These are phyloP conservation scores for Chenopodium formosanum DNA, from an alignment of 148 eudicot species.

Conservation along the genomic window DNA sequence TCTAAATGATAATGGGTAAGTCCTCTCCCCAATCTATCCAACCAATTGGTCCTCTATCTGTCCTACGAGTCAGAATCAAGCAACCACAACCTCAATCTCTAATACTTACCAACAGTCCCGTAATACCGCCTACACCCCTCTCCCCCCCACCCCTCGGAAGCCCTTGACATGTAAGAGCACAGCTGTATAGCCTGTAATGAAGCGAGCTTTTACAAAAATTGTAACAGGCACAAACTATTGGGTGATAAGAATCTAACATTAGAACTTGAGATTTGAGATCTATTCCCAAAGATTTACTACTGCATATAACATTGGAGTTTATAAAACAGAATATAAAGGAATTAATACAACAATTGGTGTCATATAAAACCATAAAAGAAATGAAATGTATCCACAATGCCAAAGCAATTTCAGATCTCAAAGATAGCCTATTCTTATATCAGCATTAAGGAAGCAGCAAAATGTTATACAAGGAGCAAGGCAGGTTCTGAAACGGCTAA, in stretches of 20 bases:
- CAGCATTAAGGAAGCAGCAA: conserved; percentile 22
- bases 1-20: not conserved
- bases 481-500: conserved; percentile 9
- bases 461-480: conserved; percentile 18
- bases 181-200: too few relatives aligned
- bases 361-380: not conserved
- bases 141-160: too few relatives aligned
- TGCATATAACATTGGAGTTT: not conserved
- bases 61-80: not conserved
- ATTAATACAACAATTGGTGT: not conserved
- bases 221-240: not conserved
- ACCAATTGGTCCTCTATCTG: too few relatives aligned
- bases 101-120: not conserved
- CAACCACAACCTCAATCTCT: not conserved
- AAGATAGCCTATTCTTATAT: conserved; percentile 19
- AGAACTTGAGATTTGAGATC: not conserved
- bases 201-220: not conserved
- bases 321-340: not conserved
- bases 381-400: not conserved
- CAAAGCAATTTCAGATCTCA: conserved; percentile 15
- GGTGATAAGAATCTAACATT: too few relatives aligned
- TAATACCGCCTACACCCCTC: not conserved
- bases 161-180: not conserved
- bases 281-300: not conserved
- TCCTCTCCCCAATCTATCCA: not conserved